Conservation (phyloP, 495 filamentous ascomycete species). For the Aspergillus baeticus region DNA sequence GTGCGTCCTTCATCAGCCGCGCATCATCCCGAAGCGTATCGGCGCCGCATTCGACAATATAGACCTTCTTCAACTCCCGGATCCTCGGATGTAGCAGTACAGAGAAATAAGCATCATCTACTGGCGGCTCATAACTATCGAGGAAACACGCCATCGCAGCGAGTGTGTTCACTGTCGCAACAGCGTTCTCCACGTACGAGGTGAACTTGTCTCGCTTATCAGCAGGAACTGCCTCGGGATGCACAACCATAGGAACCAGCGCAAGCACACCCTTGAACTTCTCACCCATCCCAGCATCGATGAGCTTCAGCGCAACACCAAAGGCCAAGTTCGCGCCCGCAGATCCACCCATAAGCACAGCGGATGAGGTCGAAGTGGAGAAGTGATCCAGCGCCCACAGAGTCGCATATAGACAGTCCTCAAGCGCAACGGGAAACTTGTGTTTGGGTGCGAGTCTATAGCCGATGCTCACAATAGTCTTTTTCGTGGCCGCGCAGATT, state of each 20-base stretch:
- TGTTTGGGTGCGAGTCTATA: conserved; percentile 9
- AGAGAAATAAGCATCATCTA: conserved; percentile 6
- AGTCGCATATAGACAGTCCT: conserved; percentile 7
- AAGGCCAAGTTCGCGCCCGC: conserved; percentile 11
- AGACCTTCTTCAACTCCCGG: conserved; percentile 9
- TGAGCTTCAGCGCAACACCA: conserved; percentile 10
- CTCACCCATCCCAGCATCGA: conserved; percentile 3
- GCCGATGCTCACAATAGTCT: conserved; percentile 5
- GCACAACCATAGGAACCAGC: conserved; percentile 3
- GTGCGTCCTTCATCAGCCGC: conserved; percentile 8
- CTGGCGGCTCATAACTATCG: neutral
- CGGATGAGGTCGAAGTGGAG: neutral
- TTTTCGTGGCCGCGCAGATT: neutral
- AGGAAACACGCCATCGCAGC: conserved; percentile 2
- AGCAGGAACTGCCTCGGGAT: conserved; percentile 9
- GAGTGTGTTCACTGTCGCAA: conserved; percentile 3
- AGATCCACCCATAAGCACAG: conserved; percentile 4
- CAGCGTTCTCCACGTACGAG: conserved; percentile 7
- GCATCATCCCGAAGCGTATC: conserved; percentile 14
- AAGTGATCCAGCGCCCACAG: conserved; percentile 6
- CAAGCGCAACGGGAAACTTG: conserved; percentile 5
- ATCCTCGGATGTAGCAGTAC: conserved; percentile 7
- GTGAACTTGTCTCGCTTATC: neutral
- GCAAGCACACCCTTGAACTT: conserved; percentile 8
- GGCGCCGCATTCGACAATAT: conserved; percentile 8